Evolutionary conservation across 2,329 filamentous ascomycete genomes (phyloP).

Genomic region (Ambrosiella xylebori): DNA sequence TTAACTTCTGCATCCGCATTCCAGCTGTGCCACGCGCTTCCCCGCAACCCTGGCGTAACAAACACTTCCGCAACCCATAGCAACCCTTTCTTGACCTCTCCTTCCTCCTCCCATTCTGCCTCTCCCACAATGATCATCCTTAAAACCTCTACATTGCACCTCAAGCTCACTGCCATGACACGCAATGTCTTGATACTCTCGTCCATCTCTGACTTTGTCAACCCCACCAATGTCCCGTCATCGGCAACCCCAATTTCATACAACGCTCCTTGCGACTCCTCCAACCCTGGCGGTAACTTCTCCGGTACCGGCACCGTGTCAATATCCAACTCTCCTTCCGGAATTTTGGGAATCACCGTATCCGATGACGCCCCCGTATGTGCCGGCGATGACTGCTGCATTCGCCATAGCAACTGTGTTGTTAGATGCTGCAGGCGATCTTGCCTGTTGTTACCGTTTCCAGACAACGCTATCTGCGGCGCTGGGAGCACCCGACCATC

Average conservation of each 20-base stretch:
- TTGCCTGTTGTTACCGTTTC: conserved; percentile 45
- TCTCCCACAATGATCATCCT: conserved; percentile 72
- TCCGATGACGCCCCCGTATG: conserved; percentile 66
- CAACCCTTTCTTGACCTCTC: conserved; percentile 22
- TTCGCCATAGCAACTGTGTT: conserved; percentile 82
- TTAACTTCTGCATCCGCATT: background rate
- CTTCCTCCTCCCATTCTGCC: conserved; percentile 46
- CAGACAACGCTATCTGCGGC: conserved; percentile 14
- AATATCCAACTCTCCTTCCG: conserved; percentile 39
- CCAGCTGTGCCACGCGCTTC: conserved; percentile 3
- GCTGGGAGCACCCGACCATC: conserved; percentile 16
- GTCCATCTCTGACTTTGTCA: conserved; percentile 79
- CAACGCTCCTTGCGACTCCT: conserved; percentile 80
- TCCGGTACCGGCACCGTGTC: conserved; percentile 30
- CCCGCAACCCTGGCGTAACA: conserved; percentile 50
- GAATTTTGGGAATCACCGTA: conserved; percentile 57
- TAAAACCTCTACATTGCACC: conserved; percentile 67
- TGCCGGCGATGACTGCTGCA: conserved; percentile 88
- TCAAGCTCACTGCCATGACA: conserved; percentile 83
- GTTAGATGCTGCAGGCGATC: conserved; percentile 79
- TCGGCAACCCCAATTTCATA: conserved; percentile 96
- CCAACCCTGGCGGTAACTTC: conserved; percentile 58
- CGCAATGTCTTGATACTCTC: conserved; percentile 74
- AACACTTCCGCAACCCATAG: conserved; percentile 84
- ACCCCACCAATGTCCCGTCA: conserved; percentile 75